Base-by-base conservation (phyloP, 192 early-diverging fungal species). In the Coemansia furcata region DNA sequence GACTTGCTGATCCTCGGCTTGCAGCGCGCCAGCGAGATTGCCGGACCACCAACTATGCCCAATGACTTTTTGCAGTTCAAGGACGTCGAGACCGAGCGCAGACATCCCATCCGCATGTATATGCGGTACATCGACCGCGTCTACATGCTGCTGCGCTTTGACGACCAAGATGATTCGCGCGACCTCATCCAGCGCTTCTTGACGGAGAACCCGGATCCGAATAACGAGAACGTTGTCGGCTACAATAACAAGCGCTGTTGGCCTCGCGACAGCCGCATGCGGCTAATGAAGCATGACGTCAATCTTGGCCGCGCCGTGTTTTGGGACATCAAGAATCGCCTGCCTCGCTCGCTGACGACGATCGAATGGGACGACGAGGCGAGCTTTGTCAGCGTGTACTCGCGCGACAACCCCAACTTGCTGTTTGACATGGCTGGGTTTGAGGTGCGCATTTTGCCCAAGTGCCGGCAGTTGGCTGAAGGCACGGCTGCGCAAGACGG, bases 191-290 rank as follows among this genome's bases (percentile, higher is more conserved):
- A 99, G 79, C 88, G 96, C 43, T 99, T 95, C 74, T 70, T 98
- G 67, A 98, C 96, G 0, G 96, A 99, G 79, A 93, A 97, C 80
- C 98, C 98, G 1, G 98, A 99, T 77, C 98, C 96, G 6, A 98
- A 97, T 80, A 95, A 95, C 80, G 96, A 98, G 68, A 98, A 98
- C 74, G 90, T 98, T 47, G 98, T 98, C 12, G 96, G 98, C 2
- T 99, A 99, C 83, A 94, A 94, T 78, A 96, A 96, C 87, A 97
- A 96, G 72, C 95, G 94, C 64, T 96, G 94, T 86, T 98, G 95
- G 98, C 98, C 98, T 21, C 92, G 98, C 55, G 98, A 99, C 83
- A 94, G 95, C 67, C 91, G 98, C 60, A 99, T 99, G 98, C 91
- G 98, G 46, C 73, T 99, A 67, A 96, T 99, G 94, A 96, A 96